Conservation (phyloP, 805 yeast species). For the Lachancea cidri region DNA sequence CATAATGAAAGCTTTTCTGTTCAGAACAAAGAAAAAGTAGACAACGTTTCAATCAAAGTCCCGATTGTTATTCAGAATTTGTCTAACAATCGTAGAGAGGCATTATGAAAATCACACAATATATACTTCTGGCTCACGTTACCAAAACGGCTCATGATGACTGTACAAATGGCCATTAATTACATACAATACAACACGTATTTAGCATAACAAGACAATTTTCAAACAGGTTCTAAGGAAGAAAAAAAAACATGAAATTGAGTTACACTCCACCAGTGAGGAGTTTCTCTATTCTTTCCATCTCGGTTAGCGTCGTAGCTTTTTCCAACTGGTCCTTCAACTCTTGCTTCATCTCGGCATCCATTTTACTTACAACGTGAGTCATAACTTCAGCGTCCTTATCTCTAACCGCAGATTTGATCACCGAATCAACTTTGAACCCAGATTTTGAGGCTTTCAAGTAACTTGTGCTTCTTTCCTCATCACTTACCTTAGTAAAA, state of each 20-base stretch:
- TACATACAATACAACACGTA: too few species aligned
- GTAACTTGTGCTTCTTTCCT: slow-evolving; percentile 33
- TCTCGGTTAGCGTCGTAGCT: slow-evolving; percentile 71
- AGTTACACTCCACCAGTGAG: slow-evolving; percentile 36
- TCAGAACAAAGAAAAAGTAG: not conserved
- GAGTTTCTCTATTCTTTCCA: slow-evolving; percentile 59
- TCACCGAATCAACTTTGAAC: not conserved
- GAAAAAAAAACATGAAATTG: too few species aligned
- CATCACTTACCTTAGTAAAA: slow-evolving; percentile 52
- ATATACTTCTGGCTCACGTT: too few species aligned
- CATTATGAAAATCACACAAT: too few species aligned
- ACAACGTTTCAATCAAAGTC: not conserved
- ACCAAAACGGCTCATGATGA: too few species aligned
- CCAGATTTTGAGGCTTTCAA: not conserved
- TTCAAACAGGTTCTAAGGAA: too few species aligned
- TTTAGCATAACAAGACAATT: too few species aligned
- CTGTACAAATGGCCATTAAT: too few species aligned
- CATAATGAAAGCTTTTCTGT: too few species aligned
- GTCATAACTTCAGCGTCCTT: slow-evolving; percentile 34
- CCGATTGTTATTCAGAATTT: not conserved
- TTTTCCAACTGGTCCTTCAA: slow-evolving; percentile 49
- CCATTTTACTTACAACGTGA: slow-evolving; percentile 40
- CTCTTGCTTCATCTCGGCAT: slow-evolving; percentile 47
- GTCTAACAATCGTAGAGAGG: not conserved
- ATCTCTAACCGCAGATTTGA: slow-evolving; percentile 17